A percentile compares a stretch with the other conserved stretches of the same genome.
These are phyloP conservation scores for Geranium brycei DNA, from an alignment of 345 rosid species.

Conservation along the genomic window DNA sequence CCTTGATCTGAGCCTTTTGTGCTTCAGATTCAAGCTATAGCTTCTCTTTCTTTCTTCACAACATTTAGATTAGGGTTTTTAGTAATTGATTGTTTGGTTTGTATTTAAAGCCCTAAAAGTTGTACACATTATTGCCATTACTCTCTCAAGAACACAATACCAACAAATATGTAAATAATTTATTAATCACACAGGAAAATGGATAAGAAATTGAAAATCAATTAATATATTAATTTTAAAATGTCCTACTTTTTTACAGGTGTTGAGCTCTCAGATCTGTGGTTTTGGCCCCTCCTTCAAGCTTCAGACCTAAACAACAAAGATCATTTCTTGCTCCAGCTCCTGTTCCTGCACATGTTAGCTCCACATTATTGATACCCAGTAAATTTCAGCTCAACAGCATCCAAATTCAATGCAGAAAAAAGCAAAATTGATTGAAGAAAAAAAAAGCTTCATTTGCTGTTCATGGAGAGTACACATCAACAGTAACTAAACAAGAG, in stretches of 20 bases:
- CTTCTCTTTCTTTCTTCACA: neutral
- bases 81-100: neutral
- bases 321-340: neutral
- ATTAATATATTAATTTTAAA: slow-evolving; percentile 1
- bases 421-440: no score
- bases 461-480: neutral
- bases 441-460: neutral
- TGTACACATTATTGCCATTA: neutral
- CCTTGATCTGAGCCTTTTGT: slow-evolving; percentile 2
- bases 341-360: neutral
- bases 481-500: no score
- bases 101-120: neutral
- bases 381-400: neutral
- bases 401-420: neutral
- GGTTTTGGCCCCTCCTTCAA: neutral
- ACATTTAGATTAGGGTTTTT: neutral
- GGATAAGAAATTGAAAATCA: neutral
- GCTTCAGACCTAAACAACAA: slow-evolving; percentile 4
- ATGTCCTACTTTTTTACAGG: slow-evolving; percentile 20
- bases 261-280: slow-evolving; percentile 32
- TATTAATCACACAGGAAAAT: neutral
- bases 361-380: neutral
- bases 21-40: slow-evolving; percentile 20
- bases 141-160: neutral
- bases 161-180: neutral